phyloP scores from a whole-genome alignment of 176 grass and related monocot species.

The Poa annua region DNA sequence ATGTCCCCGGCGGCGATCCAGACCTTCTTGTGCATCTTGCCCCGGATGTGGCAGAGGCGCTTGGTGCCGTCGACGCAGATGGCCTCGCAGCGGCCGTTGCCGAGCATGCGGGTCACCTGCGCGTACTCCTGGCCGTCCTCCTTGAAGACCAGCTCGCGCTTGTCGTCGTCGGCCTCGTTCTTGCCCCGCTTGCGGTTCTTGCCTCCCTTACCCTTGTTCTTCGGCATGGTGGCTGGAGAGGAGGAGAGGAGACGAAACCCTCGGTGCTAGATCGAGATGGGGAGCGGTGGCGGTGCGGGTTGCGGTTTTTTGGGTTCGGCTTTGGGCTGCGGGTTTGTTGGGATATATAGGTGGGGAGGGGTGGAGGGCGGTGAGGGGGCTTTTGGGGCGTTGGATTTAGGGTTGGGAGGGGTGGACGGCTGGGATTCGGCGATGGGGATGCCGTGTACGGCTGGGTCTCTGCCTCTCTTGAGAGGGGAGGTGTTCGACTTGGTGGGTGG shows the following conservation, averaged over 20 bases:
- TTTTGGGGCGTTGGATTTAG: slow-evolving; percentile 1
- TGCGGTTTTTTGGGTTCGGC: background rate
- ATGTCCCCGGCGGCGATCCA: slow-evolving; percentile 87
- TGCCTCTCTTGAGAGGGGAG: background rate
- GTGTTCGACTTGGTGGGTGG: background rate
- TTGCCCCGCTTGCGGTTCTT: slow-evolving; percentile 90
- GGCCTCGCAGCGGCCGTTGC: slow-evolving; percentile 78
- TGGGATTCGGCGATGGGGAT: background rate
- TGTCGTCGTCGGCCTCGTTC: slow-evolving; percentile 93
- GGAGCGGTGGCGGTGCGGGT: background rate
- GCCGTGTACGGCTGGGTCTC: background rate
- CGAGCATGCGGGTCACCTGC: slow-evolving; percentile 75
- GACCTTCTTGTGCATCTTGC: slow-evolving; percentile 94
- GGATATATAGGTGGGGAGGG: slow-evolving; percentile 17
- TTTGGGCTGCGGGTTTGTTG: background rate
- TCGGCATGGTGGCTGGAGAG: slow-evolving; percentile 55
- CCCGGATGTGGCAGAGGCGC: slow-evolving; percentile 80
- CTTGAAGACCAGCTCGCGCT: slow-evolving; percentile 92
- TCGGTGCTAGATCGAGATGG: slow-evolving; percentile 37
- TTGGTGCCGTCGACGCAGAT: slow-evolving; percentile 75
- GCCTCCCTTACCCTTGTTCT: slow-evolving; percentile 97
- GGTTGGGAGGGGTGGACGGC: background rate
- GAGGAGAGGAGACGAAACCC: slow-evolving; percentile 13
- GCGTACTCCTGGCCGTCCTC: slow-evolving; percentile 93
- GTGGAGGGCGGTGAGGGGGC: background rate